Evolutionary conservation across 768 basidiomycete species (phyloP), one percentile per base, ranked within the genome.

Genomic region (Holtermanniella nyarrowii): DNA sequence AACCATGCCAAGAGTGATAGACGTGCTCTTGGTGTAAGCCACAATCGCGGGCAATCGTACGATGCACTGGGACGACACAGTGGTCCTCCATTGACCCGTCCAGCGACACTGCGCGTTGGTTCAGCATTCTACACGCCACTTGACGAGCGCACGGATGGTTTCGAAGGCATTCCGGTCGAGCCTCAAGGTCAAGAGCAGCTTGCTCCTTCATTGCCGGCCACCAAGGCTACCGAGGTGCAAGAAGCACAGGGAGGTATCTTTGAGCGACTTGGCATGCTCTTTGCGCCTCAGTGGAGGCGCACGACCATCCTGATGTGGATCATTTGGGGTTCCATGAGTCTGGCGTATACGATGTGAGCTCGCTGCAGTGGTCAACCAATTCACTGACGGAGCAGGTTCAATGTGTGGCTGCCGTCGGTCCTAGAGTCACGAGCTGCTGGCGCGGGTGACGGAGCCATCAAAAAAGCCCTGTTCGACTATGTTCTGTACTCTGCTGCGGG

Each of bases 291-390:
- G 46, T 71, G 69, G 69, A 46, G 65, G n/a, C 27, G 60, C 26
- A 69, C 65, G 11, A 66, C 67, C 18, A 61, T 69, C 13, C 53
- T 71, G 41, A 71, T 71, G 69, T 67, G 67, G 65, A 58, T 64
- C 48, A 68, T 71, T 13, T 71, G 69, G 69, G 68, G 61, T 4
- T 57, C 59, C n/a, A 69, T 71, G 66, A 61, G 60, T 20, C 59
- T 71, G 26, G 53, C 31, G 18, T 56, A 47, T 22, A 42, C 42
- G 31, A 52, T 50, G 45, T 61, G 21, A 26, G 49, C 26, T 18
- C 18, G n/a, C 1, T 16, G 23, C 7, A 25, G 5, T 21, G n/a
- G 20, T 42, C 27, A 52, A 23, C 26, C 3, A 12, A 25, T 22
- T 16, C 26, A 39, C 1, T 52, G 65, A 62, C 55, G 14, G 63